Evolutionary conservation across 768 basidiomycete species (phyloP), one percentile per base, ranked within the genome.

Genomic region (Cyathus striatus): DNA sequence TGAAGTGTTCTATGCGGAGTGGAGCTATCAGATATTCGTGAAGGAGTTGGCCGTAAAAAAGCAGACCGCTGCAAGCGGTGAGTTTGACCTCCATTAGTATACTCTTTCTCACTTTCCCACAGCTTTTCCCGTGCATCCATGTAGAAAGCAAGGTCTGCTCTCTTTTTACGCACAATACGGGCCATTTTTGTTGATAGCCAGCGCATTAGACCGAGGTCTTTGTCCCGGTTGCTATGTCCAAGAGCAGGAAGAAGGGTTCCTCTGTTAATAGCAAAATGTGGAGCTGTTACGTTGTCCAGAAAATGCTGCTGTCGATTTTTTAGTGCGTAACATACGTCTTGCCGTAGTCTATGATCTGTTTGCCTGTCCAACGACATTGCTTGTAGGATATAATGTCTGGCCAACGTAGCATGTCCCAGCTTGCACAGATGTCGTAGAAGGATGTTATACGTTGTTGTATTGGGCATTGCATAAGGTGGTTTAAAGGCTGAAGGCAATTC

Each of bases 341-440:
- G n/a, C n/a, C 63, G 71, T 21, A 72, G 51, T 2, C 30, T 33
- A 43, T 45, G 53, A 44, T 59, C 58, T 13, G 55, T 61, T 53
- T 53, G 45, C 44, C 67, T 61, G 45, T 83, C 80, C 27, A 72
- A 52, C 6, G 51, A 45, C 40, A 74, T 68, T 2, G 81, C 79
- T 52, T 82, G 66, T 21, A 73, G 52, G 41, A 82, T 56, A 59
- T 87, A 86, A 60, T 90, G 84, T 32, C 84, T 78, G 13, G 79
- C 75, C 47, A 89, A 63, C 13, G 70, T 62, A 4, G 66, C 55
- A 52, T 86, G 68, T 13, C 70, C 62, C 9, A 64, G 62, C 40
- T 53, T 62, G 38, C 76, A 72, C 14, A 86, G 42, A 53, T 85
- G 69, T 49, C 78, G 76, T 7, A 90, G 62, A 40, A 90, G 70